These are phyloP conservation scores for Acanthamoeba triangularis DNA, from an alignment of 208 protist species.

Conservation along the genomic window DNA sequence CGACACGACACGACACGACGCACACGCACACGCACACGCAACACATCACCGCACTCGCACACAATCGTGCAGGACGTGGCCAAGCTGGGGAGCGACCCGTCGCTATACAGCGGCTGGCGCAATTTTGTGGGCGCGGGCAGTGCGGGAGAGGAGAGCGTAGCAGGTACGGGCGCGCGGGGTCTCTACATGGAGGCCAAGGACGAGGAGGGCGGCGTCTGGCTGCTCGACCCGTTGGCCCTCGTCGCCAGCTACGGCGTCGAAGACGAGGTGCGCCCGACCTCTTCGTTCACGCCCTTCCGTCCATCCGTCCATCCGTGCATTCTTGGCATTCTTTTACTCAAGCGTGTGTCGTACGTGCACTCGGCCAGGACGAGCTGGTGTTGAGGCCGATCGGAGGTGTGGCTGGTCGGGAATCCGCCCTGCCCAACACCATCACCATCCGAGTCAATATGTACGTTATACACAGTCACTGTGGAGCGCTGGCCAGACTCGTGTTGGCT, in stretches of 20 bases:
- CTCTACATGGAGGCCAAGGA: slow-evolving; percentile 21
- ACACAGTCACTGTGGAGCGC: not conserved
- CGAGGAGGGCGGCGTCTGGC: slow-evolving; percentile 22
- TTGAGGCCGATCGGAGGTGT: not conserved
- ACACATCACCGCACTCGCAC: not conserved
- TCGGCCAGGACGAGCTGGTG: not conserved
- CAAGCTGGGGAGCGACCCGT: not conserved
- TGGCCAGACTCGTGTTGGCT: not conserved
- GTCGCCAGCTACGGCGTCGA: slow-evolving; percentile 24
- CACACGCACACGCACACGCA: not conserved
- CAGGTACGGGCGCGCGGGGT: not conserved
- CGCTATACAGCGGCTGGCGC: not conserved
- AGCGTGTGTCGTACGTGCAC: no score
- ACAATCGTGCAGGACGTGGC: not conserved
- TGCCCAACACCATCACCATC: not conserved
- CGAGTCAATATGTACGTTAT: slow-evolving; percentile 6
- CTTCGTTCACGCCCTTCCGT: not conserved
- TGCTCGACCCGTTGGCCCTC: not conserved
- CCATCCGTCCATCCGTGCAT: not conserved
- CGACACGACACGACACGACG: no score
- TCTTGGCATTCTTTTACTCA: not conserved
- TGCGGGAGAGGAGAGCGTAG: not conserved
- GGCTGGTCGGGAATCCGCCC: not conserved
- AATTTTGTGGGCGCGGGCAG: not conserved
- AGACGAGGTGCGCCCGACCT: not conserved